A percentile compares a stretch with the other conserved stretches of the same genome.
phyloP scores from a whole-genome alignment of 441 rosid genomes.

The Gossypium gossypioides region DNA sequence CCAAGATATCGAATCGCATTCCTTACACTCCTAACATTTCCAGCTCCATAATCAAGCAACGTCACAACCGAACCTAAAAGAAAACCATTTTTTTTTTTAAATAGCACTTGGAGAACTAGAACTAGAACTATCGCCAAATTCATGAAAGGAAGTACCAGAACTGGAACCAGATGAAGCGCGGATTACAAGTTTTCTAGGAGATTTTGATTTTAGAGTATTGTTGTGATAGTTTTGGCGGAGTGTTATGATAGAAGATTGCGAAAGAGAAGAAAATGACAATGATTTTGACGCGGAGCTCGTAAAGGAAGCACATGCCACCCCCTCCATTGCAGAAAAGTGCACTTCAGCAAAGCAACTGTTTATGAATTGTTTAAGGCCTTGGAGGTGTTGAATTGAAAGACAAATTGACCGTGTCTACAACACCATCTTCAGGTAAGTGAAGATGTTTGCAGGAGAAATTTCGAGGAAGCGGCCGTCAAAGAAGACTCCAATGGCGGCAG shows the following conservation, averaged over 20 bases:
- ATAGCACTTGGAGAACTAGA: conserved; percentile 16
- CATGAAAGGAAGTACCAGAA: conserved; percentile 28
- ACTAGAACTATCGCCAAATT: conserved; percentile 30
- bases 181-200: conserved; percentile 26
- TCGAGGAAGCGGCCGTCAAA: neutral
- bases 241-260: conserved; percentile 18
- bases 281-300: neutral
- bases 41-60: conserved; percentile 91
- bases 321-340: conserved; percentile 21
- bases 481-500: neutral
- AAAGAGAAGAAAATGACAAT: conserved; percentile 1
- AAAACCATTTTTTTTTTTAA: too few species aligned
- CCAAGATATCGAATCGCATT: conserved; percentile 82
- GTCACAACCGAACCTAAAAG: conserved; percentile 44
- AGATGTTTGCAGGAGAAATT: neutral
- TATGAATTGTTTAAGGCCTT: neutral
- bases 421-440: neutral
- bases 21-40: conserved; percentile 81
- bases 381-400: neutral
- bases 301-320: conserved; percentile 16
- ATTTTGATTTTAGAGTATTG: conserved; percentile 29
- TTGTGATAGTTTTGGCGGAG: conserved; percentile 16
- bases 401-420: neutral
- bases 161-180: conserved; percentile 43
- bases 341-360: neutral